Conservation (phyloP, 306 rosid genomes). For the Leucaena leucocephala region DNA sequence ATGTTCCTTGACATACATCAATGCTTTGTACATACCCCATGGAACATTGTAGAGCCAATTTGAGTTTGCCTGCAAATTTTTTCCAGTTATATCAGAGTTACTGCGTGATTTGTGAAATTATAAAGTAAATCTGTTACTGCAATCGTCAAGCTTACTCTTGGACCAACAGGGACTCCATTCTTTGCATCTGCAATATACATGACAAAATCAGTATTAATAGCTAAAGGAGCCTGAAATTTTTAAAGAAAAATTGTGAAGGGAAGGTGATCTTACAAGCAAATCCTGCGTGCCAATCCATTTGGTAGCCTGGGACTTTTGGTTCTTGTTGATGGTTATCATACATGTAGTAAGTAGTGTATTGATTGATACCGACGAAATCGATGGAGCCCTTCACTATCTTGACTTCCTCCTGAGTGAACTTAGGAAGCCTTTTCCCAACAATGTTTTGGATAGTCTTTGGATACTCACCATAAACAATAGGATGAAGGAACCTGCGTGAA, state of each 20-base stretch:
- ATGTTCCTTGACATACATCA: slow-evolving; percentile 68
- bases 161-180: slow-evolving; percentile 85
- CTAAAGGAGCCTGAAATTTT: background rate
- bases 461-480: slow-evolving; percentile 87
- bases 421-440: slow-evolving; percentile 85
- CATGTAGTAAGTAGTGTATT: slow-evolving; percentile 78
- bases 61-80: slow-evolving; percentile 68
- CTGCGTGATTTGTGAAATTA: slow-evolving; percentile 13
- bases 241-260: background rate
- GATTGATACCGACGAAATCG: slow-evolving; percentile 85
- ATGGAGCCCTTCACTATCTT: slow-evolving; percentile 78
- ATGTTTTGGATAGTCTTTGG: slow-evolving; percentile 78
- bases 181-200: slow-evolving; percentile 62
- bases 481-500: slow-evolving; percentile 82
- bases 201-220: slow-evolving; percentile 11
- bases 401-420: slow-evolving; percentile 77
- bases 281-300: slow-evolving; percentile 81
- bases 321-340: slow-evolving; percentile 57
- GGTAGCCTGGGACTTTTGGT: slow-evolving; percentile 71
- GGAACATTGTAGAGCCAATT: slow-evolving; percentile 92
- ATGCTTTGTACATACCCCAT: slow-evolving; percentile 92
- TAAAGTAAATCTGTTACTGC: slow-evolving; percentile 5
- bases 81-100: slow-evolving; percentile 13
- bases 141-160: slow-evolving; percentile 54
- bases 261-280: slow-evolving; percentile 70